phyloP scores from a whole-genome alignment of 2,329 filamentous ascomycete genomes.

The Cladorrhinum sp. region DNA sequence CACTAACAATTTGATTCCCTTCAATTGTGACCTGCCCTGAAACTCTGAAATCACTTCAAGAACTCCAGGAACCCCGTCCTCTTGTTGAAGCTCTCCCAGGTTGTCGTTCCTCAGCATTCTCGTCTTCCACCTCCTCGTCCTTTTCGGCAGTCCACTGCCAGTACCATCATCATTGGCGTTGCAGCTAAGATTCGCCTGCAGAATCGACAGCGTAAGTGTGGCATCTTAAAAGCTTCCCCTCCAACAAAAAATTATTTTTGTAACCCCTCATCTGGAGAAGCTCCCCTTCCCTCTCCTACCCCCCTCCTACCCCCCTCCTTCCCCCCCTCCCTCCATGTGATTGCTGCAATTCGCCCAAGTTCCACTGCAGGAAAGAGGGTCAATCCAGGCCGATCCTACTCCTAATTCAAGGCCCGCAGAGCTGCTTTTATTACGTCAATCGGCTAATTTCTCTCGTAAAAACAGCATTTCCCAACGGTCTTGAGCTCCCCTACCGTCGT shows the following conservation, averaged over 20 bases:
- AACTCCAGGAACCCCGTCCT: slow-evolving; percentile 16
- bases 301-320: slow-evolving; percentile 11
- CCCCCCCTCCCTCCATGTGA: slow-evolving; percentile 18
- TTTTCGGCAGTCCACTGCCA: not conserved
- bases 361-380: slow-evolving; percentile 23
- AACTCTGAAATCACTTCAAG: slow-evolving; percentile 24
- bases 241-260: slow-evolving; percentile 1
- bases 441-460: slow-evolving; percentile 25
- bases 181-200: not conserved
- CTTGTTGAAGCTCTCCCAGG: slow-evolving; percentile 8
- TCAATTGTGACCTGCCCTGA: slow-evolving; percentile 12
- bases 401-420: slow-evolving; percentile 9
- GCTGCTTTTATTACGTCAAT: slow-evolving; percentile 28
- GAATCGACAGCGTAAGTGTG: not conserved
- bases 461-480: slow-evolving; percentile 15
- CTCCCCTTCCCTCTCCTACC: slow-evolving; percentile 18
- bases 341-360: slow-evolving; percentile 15
- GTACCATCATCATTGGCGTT: not conserved
- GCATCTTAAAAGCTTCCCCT: not conserved
- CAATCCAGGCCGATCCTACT: slow-evolving; percentile 19
- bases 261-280: slow-evolving; percentile 11
- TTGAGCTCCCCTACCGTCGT: slow-evolving; percentile 10
- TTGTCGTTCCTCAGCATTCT: slow-evolving; percentile 10
- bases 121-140: not conserved
- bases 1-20: slow-evolving; percentile 24